Base-by-base conservation (phyloP, 148 eudicot genomes). In the Diospyros kaki region DNA sequence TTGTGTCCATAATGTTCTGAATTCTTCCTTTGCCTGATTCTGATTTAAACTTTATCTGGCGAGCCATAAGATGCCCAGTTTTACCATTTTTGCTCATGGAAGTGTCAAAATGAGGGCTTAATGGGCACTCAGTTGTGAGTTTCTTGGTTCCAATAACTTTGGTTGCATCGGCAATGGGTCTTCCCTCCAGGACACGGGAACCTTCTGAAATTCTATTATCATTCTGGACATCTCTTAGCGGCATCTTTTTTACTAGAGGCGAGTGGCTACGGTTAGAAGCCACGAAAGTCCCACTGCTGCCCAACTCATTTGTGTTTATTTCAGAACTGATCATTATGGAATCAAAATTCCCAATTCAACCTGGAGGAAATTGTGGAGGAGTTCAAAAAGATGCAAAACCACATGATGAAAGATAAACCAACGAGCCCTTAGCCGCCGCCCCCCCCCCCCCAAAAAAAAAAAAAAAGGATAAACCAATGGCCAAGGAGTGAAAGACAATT, bases 141-240 rank as follows among this genome's bases (percentile, higher is more conserved):
- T 84, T 73, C 75, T 85, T 85, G 13, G 81, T 83, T 56, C 88
- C 82, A 77, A 73, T 68, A 50, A 76, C 66, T 62, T 83, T 85
- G 71, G 66, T 66, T 58, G 83, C 67, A 50, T 82, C 83, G 5
- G 66, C 42, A 72, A n/a, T 65, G 54, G 81, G 65, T 71, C 65
- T 77, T 68, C 78, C 87, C 53, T 68, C 82, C 17, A 76, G 51
- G 58, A 71, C 15, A 62, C 71, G 40, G 13, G 73, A 74, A 72
- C 69, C 72, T 28, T 80, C 78, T 71, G 70, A 65, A 63, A 68
- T 79, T 38, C 73, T 76, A 63, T 83, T 83, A 68, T 83, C 80
- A 40, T 86, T 83, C 77, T 86, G 88, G 67, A 86, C 84, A 81
- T 86, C 86, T 76, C 86, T 81, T 9, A 86, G 66, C 52, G 81